Conservation (phyloP, 441 rosid species). For the Daphne laureola region DNA sequence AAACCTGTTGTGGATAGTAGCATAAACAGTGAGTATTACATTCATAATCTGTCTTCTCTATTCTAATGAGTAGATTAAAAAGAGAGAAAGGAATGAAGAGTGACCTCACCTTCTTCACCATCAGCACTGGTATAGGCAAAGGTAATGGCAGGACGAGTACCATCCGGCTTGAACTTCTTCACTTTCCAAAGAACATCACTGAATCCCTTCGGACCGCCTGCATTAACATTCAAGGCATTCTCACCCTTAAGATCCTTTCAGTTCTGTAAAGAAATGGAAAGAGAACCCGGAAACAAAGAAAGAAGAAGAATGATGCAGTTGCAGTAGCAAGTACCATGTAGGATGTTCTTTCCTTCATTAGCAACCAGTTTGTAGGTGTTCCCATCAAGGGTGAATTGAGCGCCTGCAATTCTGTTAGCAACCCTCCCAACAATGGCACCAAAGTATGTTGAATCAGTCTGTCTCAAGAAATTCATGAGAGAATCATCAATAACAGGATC, state of each 20-base stretch:
- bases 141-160: constrained; percentile 39
- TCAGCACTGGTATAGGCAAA: constrained; percentile 56
- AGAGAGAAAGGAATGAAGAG: not conserved
- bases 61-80: not conserved
- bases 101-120: constrained; percentile 64
- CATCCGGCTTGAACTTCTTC: constrained; percentile 31
- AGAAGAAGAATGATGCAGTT: not conserved
- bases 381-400: constrained; percentile 60
- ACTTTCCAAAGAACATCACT: constrained; percentile 67
- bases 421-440: constrained; percentile 77
- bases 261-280: not conserved
- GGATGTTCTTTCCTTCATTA: constrained; percentile 73
- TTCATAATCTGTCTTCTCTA: not conserved
- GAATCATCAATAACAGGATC: not conserved
- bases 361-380: constrained; percentile 38
- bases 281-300: constrained; percentile 1
- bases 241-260: not conserved
- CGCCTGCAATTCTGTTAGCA: constrained; percentile 73
- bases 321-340: constrained; percentile 52
- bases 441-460: constrained; percentile 56
- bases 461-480: constrained; percentile 3
- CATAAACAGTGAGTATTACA: not conserved
- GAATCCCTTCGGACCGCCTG: constrained; percentile 66
- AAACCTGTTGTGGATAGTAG: constrained; percentile 39
- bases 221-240: not conserved